Evolutionary conservation across 495 filamentous ascomycete genomes (phyloP).

Genomic region (Hapsidospora chrysogenum): DNA sequence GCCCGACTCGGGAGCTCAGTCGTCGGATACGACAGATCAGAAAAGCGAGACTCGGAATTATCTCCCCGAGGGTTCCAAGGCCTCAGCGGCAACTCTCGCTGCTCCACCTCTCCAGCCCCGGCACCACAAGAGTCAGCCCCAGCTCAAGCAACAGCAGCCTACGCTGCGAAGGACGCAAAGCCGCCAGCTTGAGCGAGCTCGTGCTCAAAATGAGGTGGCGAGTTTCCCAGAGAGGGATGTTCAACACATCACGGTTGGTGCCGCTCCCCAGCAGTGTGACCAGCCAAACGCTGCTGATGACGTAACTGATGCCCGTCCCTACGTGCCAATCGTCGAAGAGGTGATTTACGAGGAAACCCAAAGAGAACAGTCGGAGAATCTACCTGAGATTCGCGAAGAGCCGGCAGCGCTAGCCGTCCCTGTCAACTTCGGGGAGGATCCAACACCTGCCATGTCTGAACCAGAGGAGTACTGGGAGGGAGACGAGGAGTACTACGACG

Average conservation of each 20-base stretch:
- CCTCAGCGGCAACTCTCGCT: neutral
- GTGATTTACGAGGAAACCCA: conserved; percentile 23
- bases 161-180: conserved; percentile 15
- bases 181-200: conserved; percentile 3
- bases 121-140: conserved; percentile 27
- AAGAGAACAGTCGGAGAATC: conserved; percentile 16
- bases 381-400: conserved; percentile 2
- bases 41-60: too few relatives aligned
- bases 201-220: too few relatives aligned
- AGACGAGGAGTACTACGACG: conserved; percentile 62
- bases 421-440: conserved; percentile 5
- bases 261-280: too few relatives aligned
- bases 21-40: too few relatives aligned
- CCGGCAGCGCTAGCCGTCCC: conserved; percentile 5
- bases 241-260: too few relatives aligned
- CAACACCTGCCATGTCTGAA: conserved; percentile 24
- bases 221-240: too few relatives aligned
- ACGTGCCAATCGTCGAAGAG: conserved; percentile 13
- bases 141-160: conserved; percentile 13
- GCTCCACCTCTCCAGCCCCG: conserved; percentile 13
- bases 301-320: too few relatives aligned
- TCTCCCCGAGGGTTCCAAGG: too few relatives aligned
- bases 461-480: conserved; percentile 64
- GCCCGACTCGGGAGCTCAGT: too few relatives aligned
- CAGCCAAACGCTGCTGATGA: too few relatives aligned